Evolutionary conservation across 2,329 filamentous ascomycete genomes (phyloP).

Genomic region (Aspergillus fumigatiaffinis): DNA sequence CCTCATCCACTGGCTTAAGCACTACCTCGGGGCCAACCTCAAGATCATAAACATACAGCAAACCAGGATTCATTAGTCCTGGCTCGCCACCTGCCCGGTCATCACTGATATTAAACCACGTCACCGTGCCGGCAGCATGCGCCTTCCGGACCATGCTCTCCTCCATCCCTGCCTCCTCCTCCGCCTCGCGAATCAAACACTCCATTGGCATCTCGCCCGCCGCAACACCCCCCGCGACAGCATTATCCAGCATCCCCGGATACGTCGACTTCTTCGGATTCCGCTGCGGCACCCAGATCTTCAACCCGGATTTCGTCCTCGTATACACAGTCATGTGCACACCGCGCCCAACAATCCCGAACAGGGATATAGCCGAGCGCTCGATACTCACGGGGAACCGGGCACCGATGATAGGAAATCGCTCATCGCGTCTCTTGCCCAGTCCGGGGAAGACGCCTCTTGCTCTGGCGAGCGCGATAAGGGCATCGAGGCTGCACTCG

Average conservation of each 20-base stretch:
- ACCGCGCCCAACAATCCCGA: slow-evolving; percentile 5
- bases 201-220: slow-evolving; percentile 6
- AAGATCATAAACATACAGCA: slow-evolving; percentile 8
- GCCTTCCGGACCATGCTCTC: neutral
- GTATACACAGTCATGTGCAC: slow-evolving; percentile 9
- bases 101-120: slow-evolving; percentile 7
- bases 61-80: slow-evolving; percentile 7
- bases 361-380: slow-evolving; percentile 4
- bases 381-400: slow-evolving; percentile 5
- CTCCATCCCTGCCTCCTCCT: slow-evolving; percentile 5
- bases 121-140: slow-evolving; percentile 5
- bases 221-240: slow-evolving; percentile 9
- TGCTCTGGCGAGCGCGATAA: neutral
- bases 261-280: slow-evolving; percentile 2
- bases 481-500: slow-evolving; percentile 2
- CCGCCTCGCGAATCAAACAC: slow-evolving; percentile 6
- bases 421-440: neutral
- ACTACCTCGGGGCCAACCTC: slow-evolving; percentile 1
- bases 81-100: slow-evolving; percentile 2
- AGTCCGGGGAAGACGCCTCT: slow-evolving; percentile 1
- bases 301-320: neutral
- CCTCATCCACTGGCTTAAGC: slow-evolving; percentile 3
- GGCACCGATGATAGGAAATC: slow-evolving; percentile 6
- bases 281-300: slow-evolving; percentile 7
- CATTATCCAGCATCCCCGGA: slow-evolving; percentile 5